Conservation (phyloP, 768 basidiomycete genomes). For the Chlorophyllum brunneum region DNA sequence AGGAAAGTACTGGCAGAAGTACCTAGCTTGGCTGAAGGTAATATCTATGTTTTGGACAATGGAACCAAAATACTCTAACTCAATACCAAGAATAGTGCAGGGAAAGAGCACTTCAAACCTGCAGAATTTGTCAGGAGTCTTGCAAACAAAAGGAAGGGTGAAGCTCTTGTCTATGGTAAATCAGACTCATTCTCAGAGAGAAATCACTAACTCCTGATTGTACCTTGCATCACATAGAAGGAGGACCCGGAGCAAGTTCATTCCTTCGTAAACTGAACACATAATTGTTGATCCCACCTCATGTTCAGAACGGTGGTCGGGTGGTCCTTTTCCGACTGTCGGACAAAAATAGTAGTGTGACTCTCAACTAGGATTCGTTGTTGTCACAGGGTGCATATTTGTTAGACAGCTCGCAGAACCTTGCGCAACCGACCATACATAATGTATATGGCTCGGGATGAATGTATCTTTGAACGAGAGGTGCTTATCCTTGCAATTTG, state of each 20-base stretch:
- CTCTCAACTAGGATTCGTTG: conserved; percentile 35
- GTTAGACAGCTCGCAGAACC: conserved; percentile 38
- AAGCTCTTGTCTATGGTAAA: conserved; percentile 48
- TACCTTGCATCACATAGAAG: too few species aligned
- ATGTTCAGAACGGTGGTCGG: conserved; percentile 15
- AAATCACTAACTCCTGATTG: too few species aligned
- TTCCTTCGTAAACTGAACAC: conserved; percentile 50
- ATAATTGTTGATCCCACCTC: conserved; percentile 18
- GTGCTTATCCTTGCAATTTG: conserved; percentile 51
- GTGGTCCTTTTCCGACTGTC: conserved; percentile 38
- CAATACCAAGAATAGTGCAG: conserved; percentile 50
- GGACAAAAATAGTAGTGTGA: conserved; percentile 37
- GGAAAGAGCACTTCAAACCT: conserved; percentile 58
- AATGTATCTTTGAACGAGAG: conserved; percentile 42
- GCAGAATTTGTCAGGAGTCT: conserved; percentile 54
- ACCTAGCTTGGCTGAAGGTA: conserved; percentile 47
- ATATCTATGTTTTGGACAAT: conserved; percentile 60
- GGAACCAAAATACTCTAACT: conserved; percentile 49
- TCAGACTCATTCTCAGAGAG: conserved; percentile 2
- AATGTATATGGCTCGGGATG: conserved; percentile 57
- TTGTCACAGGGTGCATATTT: conserved; percentile 49
- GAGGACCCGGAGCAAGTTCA: conserved; percentile 35
- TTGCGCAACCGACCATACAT: conserved; percentile 42
- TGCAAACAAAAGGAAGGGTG: conserved; percentile 35
- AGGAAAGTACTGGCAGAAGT: conserved; percentile 44